Conservation (phyloP, 331 rosid species). For the Rosa hybrid region DNA sequence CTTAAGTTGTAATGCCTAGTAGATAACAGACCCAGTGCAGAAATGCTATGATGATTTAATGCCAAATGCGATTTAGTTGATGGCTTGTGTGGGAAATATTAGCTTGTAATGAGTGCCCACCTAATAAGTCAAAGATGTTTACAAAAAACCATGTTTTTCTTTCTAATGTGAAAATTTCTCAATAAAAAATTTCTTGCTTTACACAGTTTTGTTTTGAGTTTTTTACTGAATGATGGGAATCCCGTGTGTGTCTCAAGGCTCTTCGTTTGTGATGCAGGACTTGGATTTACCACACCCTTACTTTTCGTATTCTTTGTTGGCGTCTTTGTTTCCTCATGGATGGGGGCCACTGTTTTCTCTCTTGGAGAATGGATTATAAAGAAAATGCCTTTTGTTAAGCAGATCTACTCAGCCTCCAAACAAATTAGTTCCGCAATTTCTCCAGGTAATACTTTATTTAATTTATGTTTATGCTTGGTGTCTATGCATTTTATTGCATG, state of each 20-base stretch:
- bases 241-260: slow-evolving; percentile 17
- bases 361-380: slow-evolving; percentile 91
- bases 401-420: slow-evolving; percentile 89
- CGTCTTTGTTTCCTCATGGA: slow-evolving; percentile 87
- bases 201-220: neutral
- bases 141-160: neutral
- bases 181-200: neutral
- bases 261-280: slow-evolving; percentile 69
- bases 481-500: slow-evolving; percentile 13
- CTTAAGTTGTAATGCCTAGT: neutral
- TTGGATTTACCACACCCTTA: slow-evolving; percentile 81
- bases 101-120: too few species aligned
- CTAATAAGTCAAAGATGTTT: too few species aligned
- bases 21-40: neutral
- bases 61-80: neutral
- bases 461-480: slow-evolving; percentile 14
- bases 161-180: neutral
- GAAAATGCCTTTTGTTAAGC: slow-evolving; percentile 92
- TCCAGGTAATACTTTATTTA: slow-evolving; percentile 53
- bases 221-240: neutral
- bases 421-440: slow-evolving; percentile 94
- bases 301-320: slow-evolving; percentile 84
- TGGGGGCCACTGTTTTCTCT: slow-evolving; percentile 86
- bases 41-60: neutral
- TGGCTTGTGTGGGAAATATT: neutral